Evolutionary conservation across 2,329 filamentous ascomycete genomes (phyloP), one percentile per base, ranked within the genome.

Genomic region (Ascochyta viciae-villosae): DNA sequence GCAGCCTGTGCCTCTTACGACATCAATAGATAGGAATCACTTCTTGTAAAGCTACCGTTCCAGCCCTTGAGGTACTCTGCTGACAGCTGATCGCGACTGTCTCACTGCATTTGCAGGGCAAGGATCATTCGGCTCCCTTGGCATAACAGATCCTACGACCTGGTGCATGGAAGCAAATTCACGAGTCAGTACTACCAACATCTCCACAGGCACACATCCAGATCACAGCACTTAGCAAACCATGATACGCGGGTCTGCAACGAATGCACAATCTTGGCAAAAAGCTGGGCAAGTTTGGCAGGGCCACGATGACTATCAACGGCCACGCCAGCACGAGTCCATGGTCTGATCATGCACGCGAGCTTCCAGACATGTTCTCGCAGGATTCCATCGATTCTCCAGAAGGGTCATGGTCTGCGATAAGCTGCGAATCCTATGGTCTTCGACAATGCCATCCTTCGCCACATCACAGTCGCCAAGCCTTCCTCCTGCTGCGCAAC

Each of bases 341-440:
- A 37, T 57, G 44, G 49, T 41, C 48, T 49, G 54, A 57, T 31
- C 49, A 44, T 47, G 48, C 39, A 51, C 23, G 27, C 24, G 13
- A 49, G 38, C 38, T 52, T 44, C 43, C 44, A 52, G 39, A 37
- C 48, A 49, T 41, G 16, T 22, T 47, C 53, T 51, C 19, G 34
- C 26, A 45, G 34, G 49, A 51, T 51, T 51, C 49, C 8, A 24
- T 39, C 33, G 33, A 39, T 26, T 13, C n/a, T 23, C 40, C 44
- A 24, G 24, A 44, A 50, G 48, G 3, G 13, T 24, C 15, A 15
- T 31, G 33, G 49, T 35, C 22, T 42, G 47, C 43, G 47, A 47
- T 51, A 51, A 51, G 47, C 31, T 3, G 10, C 1, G 10, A 10
- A n/a, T 45, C 42, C 22, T 34, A 47, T 47, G 46, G 47, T 12